Percentiles rank a stretch among this genome's conserved stretches.
These are phyloP conservation scores for Aspergillus olivimuriae DNA, from an alignment of 495 filamentous ascomycete species.

Conservation along the genomic window DNA sequence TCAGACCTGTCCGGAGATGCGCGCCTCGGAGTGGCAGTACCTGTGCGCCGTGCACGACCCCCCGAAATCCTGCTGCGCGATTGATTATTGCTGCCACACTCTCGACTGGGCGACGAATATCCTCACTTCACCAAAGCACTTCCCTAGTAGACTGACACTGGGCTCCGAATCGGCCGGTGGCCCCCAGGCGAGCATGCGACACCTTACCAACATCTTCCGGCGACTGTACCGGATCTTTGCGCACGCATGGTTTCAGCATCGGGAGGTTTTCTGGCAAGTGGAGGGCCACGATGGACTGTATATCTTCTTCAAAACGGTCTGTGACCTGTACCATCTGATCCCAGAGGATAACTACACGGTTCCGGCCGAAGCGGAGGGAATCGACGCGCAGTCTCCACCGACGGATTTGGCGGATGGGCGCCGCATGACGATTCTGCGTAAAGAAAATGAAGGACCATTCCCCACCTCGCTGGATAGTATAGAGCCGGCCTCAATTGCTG, in stretches of 20 bases:
- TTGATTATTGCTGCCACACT: slow-evolving; percentile 98
- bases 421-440: slow-evolving; percentile 41
- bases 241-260: slow-evolving; percentile 97
- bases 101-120: slow-evolving; percentile 94
- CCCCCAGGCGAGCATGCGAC: slow-evolving; percentile 58
- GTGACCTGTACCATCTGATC: slow-evolving; percentile 81
- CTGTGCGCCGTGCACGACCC: slow-evolving; percentile 95
- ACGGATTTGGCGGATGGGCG: slow-evolving; percentile 28
- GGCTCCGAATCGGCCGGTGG: slow-evolving; percentile 58
- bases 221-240: slow-evolving; percentile 94
- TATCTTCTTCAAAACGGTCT: slow-evolving; percentile 93
- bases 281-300: slow-evolving; percentile 84
- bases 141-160: slow-evolving; percentile 79
- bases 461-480: slow-evolving; percentile 17
- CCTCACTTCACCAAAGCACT: slow-evolving; percentile 82
- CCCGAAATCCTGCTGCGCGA: slow-evolving; percentile 91
- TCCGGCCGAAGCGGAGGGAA: slow-evolving; percentile 83
- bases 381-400: slow-evolving; percentile 42
- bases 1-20: slow-evolving; percentile 92
- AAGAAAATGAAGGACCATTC: slow-evolving; percentile 25
- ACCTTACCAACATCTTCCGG: slow-evolving; percentile 89
- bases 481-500: slow-evolving; percentile 39
- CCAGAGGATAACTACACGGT: slow-evolving; percentile 94
- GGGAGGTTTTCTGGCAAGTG: slow-evolving; percentile 92
- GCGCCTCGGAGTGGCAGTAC: slow-evolving; percentile 97